Conservation (phyloP, 75 land plant genomes). For the Pinus tabuliformis region DNA sequence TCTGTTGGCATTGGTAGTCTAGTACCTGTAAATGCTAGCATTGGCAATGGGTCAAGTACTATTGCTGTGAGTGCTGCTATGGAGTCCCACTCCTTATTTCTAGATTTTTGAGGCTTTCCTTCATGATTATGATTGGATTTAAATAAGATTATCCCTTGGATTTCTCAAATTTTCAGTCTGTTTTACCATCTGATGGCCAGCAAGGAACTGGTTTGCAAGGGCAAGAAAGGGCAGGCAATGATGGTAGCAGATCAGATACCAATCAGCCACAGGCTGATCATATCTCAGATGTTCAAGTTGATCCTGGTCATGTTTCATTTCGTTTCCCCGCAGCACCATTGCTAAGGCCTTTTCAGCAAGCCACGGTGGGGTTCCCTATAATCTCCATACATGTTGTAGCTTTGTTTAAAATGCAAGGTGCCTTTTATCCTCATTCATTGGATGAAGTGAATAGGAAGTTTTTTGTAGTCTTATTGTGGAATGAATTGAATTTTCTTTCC, state of each 20-base stretch:
- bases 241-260: constrained; percentile 9
- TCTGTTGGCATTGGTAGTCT: constrained; percentile 44
- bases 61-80: constrained; percentile 17
- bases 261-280: constrained; percentile 15
- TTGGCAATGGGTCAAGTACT: constrained; percentile 14
- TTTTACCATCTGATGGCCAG: neutral
- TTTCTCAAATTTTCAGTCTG: neutral
- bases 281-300: constrained; percentile 16
- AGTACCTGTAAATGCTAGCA: constrained; percentile 27
- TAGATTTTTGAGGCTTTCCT: neutral
- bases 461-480: neutral
- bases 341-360: constrained; percentile 22
- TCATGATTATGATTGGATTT: neutral
- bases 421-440: neutral
- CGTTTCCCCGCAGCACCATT: constrained; percentile 21
- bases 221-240: neutral
- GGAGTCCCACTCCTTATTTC: neutral
- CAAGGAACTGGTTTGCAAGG: constrained; percentile 23
- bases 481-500: neutral
- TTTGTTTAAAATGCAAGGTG: neutral
- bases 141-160: neutral
- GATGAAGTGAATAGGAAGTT: neutral
- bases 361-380: constrained; percentile 23
- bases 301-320: constrained; percentile 18
- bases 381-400: no score